These are phyloP conservation scores for Colletotrichum aenigma DNA, from an alignment of 2,329 filamentous ascomycete genomes.

Conservation along the genomic window DNA sequence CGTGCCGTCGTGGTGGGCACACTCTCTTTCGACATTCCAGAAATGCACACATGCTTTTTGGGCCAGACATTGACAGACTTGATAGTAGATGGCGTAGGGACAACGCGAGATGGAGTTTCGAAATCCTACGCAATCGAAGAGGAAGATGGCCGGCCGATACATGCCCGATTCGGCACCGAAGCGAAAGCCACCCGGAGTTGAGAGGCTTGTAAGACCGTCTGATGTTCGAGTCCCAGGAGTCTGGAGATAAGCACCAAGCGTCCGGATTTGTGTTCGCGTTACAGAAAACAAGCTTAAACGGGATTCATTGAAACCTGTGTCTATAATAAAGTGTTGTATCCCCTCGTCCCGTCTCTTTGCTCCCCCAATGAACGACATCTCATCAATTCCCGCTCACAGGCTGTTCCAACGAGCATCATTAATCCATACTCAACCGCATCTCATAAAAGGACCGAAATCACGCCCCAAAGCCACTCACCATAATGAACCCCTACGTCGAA, in stretches of 20 bases:
- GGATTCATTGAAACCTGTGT: neutral
- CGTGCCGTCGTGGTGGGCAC: neutral
- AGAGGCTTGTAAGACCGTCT: neutral
- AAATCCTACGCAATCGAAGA: too few species aligned
- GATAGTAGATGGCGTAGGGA: too few species aligned
- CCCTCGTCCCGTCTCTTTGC: neutral
- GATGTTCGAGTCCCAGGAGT: neutral
- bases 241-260: neutral
- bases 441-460: neutral
- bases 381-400: neutral
- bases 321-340: neutral
- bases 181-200: neutral
- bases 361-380: neutral
- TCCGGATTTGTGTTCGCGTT: neutral
- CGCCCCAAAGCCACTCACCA: neutral
- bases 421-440: neutral
- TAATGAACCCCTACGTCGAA: slow-evolving; percentile 36
- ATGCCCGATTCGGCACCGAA: neutral
- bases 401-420: neutral
- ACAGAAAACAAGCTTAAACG: neutral
- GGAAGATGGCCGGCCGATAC: neutral
- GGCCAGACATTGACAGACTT: too few species aligned
- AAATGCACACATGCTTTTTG: too few species aligned
- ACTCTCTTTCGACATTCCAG: neutral
- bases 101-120: too few species aligned